Base-by-base conservation (phyloP, 495 filamentous ascomycete species). In the Penicillium bialowiezense region DNA sequence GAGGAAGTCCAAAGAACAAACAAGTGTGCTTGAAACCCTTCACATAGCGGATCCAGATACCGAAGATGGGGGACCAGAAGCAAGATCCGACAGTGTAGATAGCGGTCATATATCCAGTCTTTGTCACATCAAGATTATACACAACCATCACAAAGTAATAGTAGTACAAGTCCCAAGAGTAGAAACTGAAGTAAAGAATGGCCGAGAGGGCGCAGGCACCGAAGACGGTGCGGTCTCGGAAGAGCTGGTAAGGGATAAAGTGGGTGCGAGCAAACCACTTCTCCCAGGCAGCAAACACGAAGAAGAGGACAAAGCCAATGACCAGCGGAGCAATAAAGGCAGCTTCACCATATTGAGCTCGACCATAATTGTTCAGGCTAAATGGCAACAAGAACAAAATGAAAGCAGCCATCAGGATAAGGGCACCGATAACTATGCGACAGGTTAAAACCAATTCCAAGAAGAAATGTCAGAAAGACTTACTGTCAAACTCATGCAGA, bases 101-200 rank as follows among this genome's bases (percentile, higher is more conserved):
- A 51, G 86, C 78, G 18, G 60, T 46, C 49, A 91, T 74, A 62
- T 89, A 90, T 10, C 77, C 78, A 1, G 85, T 73, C 28, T 84
- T 48, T 3, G 69, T 70, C 43, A 84, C 52, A 55, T 54, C 70
- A 5, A 89, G 74, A 36, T 73, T 62, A 63, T 84, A 78, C 40
- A 90, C 88, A n/a, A 88, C 84, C 66, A 87, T 82, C 5, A 89
- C 70, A 68, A 83, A 89, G 24, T 81, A 82, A 49, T 66, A 71
- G 70, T 85, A 87, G 65, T 81, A 86, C 35, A 71, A 70, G 58
- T 86, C 78, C 84, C 84, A 90, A 55, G 77, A 81, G 63, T 81
- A 83, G 65, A 81, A 87, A 35, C 74, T 79, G 64, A 89, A 68
- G 52, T 82, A 85, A 7, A 86, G 54, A 4, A 71, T 55, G 5